phyloP scores from a whole-genome alignment of 1,284 basidiomycete genomes.

The Rugosomyces carneus region DNA sequence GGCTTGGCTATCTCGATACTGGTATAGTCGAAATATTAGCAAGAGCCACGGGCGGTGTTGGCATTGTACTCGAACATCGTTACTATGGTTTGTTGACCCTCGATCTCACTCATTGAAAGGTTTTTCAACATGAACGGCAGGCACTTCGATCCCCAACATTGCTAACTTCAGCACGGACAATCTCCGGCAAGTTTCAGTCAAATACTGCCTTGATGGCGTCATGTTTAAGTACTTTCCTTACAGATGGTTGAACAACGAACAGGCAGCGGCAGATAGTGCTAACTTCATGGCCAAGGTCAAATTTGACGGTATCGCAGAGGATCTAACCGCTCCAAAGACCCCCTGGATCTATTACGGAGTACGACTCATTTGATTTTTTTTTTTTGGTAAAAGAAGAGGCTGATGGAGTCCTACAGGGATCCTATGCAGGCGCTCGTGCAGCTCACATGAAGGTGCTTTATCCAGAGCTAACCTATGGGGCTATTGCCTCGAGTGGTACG shows the following conservation, averaged over 20 bases:
- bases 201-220: not conserved
- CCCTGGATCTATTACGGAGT: slow-evolving; percentile 97
- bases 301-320: slow-evolving; percentile 66
- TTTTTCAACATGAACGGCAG: slow-evolving; percentile 32
- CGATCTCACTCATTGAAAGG: not conserved
- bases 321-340: slow-evolving; percentile 61
- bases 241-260: slow-evolving; percentile 84
- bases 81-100: slow-evolving; percentile 56
- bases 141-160: too few species aligned
- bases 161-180: slow-evolving; percentile 81
- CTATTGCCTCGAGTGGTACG: slow-evolving; percentile 84
- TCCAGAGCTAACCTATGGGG: slow-evolving; percentile 85
- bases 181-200: slow-evolving; percentile 45
- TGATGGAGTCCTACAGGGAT: too few species aligned
- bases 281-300: slow-evolving; percentile 83
- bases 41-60: slow-evolving; percentile 76
- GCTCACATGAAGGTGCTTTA: slow-evolving; percentile 89
- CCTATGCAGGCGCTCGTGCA: slow-evolving; percentile 89
- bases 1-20: slow-evolving; percentile 68
- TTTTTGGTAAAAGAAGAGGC: too few species aligned
- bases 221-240: not conserved
- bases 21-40: slow-evolving; percentile 86
- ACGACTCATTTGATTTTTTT: slow-evolving; percentile 11
- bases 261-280: slow-evolving; percentile 89
- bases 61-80: slow-evolving; percentile 89